Evolutionary conservation across 495 filamentous ascomycete genomes (phyloP), one percentile per base, ranked within the genome.

Genomic region (Lophiotrema nucula): DNA sequence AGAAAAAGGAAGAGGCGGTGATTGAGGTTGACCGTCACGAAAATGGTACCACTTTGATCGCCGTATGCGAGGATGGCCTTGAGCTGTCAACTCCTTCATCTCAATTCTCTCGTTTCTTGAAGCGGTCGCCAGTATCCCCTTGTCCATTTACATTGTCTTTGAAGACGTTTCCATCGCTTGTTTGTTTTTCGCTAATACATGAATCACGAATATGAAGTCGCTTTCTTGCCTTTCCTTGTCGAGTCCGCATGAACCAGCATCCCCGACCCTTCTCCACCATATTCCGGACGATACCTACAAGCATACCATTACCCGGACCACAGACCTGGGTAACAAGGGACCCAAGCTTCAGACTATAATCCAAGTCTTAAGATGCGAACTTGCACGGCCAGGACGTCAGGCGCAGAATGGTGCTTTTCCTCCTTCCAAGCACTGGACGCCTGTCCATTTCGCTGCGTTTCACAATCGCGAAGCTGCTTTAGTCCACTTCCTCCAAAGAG

Each of bases 391-490:
- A 16, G 31, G 28, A 43, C 46, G 31, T 16, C 15, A 22, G 2
- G 10, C 22, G 4, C 13, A 13, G n/a, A 19, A 26, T 43, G 43
- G 19, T 19, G 26, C 31, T 11, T 35, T 47, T 21, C 26, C 3
- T 4, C 53, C 47, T 19, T 38, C 41, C 33, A 58, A 63, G 19
- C n/a, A 21, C 18, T 62, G 59, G 59, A 62, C 52, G 1, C 51
- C 51, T n/a, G 19, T 63, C 24, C 42, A 63, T 28, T 53, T 53
- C 21, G 60, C 60, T 28, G 60, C 27, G 12, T 41, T 35, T 15
- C 33, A 47, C 35, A 55, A 55, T 43, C 60, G 60, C 28, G 60
- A 63, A 28, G 60, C 60, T 25, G 60, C 60, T 12, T 43, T 63
- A 1, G 16, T 52, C 16, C 60, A 63, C 23, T 63, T 52, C 41